Conservation (phyloP, 352 stramenopile species). For the Blastocystis sp. region DNA sequence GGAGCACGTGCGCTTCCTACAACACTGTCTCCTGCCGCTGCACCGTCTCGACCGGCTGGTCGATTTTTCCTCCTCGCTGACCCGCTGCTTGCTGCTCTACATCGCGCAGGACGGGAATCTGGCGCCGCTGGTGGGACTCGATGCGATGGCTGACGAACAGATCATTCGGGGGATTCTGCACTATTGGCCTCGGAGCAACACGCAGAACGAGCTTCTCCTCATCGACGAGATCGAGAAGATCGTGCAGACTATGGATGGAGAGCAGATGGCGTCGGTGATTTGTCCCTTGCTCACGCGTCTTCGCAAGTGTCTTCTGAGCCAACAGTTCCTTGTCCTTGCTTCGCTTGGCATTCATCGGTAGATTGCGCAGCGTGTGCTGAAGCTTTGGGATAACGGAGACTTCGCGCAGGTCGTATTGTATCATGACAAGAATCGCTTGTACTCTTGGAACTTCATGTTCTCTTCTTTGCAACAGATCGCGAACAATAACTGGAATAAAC, state of each 20-base stretch:
- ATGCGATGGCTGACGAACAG: background rate
- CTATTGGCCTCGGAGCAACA: background rate
- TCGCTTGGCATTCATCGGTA: background rate
- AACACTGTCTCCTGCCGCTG: slow-evolving; percentile 18
- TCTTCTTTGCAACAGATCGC: background rate
- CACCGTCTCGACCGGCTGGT: background rate
- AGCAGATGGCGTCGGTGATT: background rate
- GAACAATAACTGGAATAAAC: slow-evolving; percentile 1
- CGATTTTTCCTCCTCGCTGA: background rate
- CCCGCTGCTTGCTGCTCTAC: background rate
- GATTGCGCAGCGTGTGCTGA: background rate
- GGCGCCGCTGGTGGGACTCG: background rate
- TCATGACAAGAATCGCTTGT: background rate
- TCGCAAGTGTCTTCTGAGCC: background rate
- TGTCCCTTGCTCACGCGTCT: background rate
- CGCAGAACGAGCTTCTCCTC: background rate
- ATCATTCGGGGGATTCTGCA: slow-evolving; percentile 21
- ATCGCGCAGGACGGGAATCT: background rate
- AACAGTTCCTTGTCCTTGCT: background rate
- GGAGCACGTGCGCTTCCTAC: slow-evolving; percentile 1
- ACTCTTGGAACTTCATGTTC: background rate
- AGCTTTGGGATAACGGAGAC: slow-evolving; percentile 11
- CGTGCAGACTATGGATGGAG: background rate
- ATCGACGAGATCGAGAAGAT: slow-evolving; percentile 34
- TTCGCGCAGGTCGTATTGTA: background rate